A percentile compares a stretch with the other conserved stretches of the same genome.
Evolutionary conservation across 1,284 basidiomycete genomes (phyloP).

Genomic region (Vanrija sp.): DNA sequence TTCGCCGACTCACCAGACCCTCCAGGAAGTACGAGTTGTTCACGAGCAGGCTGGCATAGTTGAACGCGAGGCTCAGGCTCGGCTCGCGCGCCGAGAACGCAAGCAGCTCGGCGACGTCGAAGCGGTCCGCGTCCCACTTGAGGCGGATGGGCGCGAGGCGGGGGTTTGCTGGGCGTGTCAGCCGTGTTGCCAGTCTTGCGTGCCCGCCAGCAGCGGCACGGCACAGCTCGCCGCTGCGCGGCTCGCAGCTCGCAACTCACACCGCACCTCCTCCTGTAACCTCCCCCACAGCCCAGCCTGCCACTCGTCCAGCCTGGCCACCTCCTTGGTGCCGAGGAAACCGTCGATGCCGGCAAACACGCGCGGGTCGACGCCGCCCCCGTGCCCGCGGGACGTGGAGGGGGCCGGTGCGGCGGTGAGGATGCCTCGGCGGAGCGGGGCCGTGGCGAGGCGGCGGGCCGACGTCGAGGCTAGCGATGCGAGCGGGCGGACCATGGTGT

Average conservation of each 20-base stretch:
- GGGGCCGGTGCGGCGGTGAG: neutral
- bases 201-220: neutral
- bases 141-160: conserved; percentile 32
- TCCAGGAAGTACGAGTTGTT: conserved; percentile 96
- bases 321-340: conserved; percentile 34
- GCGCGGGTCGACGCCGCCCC: conserved; percentile 33
- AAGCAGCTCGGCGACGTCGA: conserved; percentile 51
- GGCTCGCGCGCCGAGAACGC: conserved; percentile 66
- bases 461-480: neutral
- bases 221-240: neutral
- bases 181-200: too few species aligned
- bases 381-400: neutral
- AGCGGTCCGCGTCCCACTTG: conserved; percentile 40
- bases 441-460: neutral
- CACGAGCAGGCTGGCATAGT: conserved; percentile 84
- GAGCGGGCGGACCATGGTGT: conserved; percentile 1
- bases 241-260: too few species aligned
- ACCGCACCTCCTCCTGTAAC: conserved; percentile 42
- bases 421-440: neutral
- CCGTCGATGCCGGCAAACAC: conserved; percentile 33
- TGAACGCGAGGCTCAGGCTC: conserved; percentile 70
- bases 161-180: conserved; percentile 38
- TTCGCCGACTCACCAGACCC: conserved; percentile 63
- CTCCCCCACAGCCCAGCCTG: conserved; percentile 45
- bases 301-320: conserved; percentile 40